These are phyloP conservation scores for Sarocladiaceae sp. DNA, from an alignment of 2,329 filamentous ascomycete species.

Conservation along the genomic window DNA sequence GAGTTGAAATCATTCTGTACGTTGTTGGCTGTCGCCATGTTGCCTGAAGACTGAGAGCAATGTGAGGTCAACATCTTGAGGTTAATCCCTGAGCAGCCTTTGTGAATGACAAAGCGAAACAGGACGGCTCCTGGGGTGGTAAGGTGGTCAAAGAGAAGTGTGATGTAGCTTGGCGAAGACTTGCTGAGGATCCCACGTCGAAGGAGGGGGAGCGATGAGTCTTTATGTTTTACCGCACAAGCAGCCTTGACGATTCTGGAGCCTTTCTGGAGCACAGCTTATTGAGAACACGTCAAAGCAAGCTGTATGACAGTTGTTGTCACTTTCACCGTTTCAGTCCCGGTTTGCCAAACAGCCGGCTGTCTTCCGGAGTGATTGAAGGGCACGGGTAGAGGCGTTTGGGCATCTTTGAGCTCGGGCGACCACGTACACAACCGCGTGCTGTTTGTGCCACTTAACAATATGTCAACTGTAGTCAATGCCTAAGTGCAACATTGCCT, in stretches of 20 bases:
- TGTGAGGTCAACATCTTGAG: neutral
- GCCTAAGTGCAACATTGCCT: slow-evolving; percentile 2
- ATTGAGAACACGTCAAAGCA: neutral
- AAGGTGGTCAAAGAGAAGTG: neutral
- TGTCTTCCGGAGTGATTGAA: neutral
- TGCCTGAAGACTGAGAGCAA: neutral
- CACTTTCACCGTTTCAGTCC: neutral
- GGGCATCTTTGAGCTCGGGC: neutral
- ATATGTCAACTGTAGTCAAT: neutral
- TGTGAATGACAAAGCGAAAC: neutral
- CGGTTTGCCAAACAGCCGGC: neutral
- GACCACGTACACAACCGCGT: neutral
- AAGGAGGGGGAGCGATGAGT: slow-evolving; percentile 3
- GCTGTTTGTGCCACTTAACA: neutral
- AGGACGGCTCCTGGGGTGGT: neutral
- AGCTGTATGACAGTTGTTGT: neutral
- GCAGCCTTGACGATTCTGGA: neutral
- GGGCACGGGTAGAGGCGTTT: neutral
- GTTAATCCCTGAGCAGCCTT: neutral
- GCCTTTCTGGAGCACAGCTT: neutral
- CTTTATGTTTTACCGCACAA: neutral
- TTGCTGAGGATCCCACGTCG: slow-evolving; percentile 1
- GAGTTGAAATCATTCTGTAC: neutral
- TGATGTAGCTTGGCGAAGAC: slow-evolving; percentile 7
- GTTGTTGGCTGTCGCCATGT: neutral